phyloP scores from a whole-genome alignment of 148 eudicot species.

The Gaultheria prostrata region DNA sequence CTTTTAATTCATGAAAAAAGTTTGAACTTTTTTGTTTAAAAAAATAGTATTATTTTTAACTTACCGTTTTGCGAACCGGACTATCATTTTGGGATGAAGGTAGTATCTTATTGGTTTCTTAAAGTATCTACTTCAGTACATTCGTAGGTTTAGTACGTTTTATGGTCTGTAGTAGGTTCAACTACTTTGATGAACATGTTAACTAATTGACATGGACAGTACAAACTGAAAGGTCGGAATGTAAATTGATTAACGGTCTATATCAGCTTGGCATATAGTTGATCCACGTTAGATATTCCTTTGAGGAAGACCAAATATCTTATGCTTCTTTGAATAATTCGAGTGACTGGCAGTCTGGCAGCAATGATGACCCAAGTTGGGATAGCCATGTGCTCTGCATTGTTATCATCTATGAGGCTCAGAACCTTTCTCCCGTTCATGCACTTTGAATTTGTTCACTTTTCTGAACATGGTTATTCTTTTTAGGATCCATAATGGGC shows the following conservation, averaged over 20 bases:
- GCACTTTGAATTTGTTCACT: not conserved
- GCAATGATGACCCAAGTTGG: not conserved
- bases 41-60: too few species aligned
- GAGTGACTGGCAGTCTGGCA: not conserved
- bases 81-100: too few species aligned
- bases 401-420: not conserved
- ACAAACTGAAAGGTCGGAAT: not conserved
- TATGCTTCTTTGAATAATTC: not conserved
- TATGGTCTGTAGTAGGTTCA: not conserved
- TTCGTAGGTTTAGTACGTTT: not conserved
- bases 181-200: not conserved
- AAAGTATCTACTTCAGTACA: not conserved
- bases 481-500: constrained; percentile 85
- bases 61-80: too few species aligned
- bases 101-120: not conserved
- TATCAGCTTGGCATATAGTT: not conserved
- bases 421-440: not conserved
- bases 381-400: not conserved
- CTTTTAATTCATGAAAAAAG: too few species aligned
- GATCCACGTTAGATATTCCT: not conserved
- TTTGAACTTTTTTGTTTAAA: too few species aligned
- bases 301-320: not conserved
- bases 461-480: constrained; percentile 6
- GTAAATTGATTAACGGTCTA: not conserved
- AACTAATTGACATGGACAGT: not conserved